Evolutionary conservation across 768 basidiomycete genomes (phyloP).

Genomic region (Galerina marginata): DNA sequence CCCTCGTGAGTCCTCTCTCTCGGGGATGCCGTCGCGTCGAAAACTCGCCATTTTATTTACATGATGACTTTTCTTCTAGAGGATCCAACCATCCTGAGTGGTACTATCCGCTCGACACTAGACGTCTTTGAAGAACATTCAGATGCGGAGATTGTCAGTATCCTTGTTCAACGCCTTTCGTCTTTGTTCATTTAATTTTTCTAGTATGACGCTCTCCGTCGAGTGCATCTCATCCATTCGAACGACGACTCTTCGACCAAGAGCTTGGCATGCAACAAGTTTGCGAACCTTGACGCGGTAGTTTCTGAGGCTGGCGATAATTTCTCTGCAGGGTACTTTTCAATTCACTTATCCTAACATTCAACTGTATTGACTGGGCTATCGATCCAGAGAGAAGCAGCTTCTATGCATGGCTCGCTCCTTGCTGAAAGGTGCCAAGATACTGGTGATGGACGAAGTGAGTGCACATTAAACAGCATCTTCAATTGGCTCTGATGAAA

Average conservation of each 20-base stretch:
- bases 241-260: conserved; percentile 51
- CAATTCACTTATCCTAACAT: background rate
- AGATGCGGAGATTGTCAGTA: conserved; percentile 73
- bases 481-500: too few relatives aligned
- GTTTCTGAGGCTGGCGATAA: conserved; percentile 90
- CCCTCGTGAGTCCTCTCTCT: conserved; percentile 43
- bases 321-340: conserved; percentile 69
- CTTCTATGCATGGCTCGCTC: conserved; percentile 87
- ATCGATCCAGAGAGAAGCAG: conserved; percentile 30
- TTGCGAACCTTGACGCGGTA: conserved; percentile 74
- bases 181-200: background rate
- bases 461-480: conserved; percentile 15
- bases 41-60: background rate
- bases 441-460: conserved; percentile 88
- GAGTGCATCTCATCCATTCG: conserved; percentile 79
- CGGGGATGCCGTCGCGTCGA: background rate
- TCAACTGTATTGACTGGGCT: background rate
- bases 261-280: conserved; percentile 71
- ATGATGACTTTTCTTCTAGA: conserved; percentile 40
- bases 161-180: background rate
- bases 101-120: conserved; percentile 76
- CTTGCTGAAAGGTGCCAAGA: conserved; percentile 76
- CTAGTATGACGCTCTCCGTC: conserved; percentile 83
- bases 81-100: conserved; percentile 84
- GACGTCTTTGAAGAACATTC: conserved; percentile 88